Evolutionary conservation across 306 rosid species (phyloP).

Genomic region (Erythrophleum fordii): DNA sequence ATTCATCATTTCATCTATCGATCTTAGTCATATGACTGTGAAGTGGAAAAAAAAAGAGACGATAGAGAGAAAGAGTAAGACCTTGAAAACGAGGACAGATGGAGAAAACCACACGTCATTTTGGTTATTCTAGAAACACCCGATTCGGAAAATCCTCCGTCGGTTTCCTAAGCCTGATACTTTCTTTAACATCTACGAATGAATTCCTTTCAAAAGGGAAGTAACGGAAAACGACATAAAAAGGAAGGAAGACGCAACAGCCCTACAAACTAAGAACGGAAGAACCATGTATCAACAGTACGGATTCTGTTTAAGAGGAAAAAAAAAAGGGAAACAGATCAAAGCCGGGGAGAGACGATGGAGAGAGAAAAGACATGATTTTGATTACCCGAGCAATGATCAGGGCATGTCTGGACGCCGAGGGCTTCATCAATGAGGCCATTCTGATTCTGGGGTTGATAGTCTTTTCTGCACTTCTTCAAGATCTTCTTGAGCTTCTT

Average conservation of each 20-base stretch:
- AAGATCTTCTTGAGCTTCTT: slow-evolving; percentile 90
- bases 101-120: neutral
- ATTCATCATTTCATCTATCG: neutral
- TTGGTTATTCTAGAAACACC: neutral
- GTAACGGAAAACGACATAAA: neutral
- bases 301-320: neutral
- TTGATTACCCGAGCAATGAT: slow-evolving; percentile 72
- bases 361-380: neutral
- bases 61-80: neutral
- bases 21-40: neutral
- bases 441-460: slow-evolving; percentile 48
- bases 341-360: neutral
- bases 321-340: too few relatives aligned
- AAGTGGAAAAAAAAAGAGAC: neutral
- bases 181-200: neutral
- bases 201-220: neutral
- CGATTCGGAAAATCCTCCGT: neutral
- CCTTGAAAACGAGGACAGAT: neutral
- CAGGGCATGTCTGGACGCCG: slow-evolving; percentile 55
- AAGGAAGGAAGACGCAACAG: neutral
- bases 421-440: slow-evolving; percentile 30
- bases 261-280: neutral
- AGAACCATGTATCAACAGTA: neutral
- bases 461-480: slow-evolving; percentile 67
- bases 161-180: neutral